These are phyloP conservation scores for Zasmidium citrigriseum DNA, from an alignment of 2,329 filamentous ascomycete genomes.

Conservation along the genomic window DNA sequence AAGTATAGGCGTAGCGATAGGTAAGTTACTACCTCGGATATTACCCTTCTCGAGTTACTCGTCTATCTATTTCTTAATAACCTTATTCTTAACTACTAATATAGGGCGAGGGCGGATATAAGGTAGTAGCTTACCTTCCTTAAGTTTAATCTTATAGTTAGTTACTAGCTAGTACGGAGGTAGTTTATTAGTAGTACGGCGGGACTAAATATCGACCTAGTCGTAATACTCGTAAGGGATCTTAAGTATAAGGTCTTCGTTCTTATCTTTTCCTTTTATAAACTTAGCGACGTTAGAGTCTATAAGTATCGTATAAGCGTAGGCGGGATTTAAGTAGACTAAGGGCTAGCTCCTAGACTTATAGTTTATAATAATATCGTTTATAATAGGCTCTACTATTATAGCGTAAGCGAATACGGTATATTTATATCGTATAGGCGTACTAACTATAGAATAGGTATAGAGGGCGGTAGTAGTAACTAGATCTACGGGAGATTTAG, in stretches of 20 bases:
- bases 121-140: not conserved
- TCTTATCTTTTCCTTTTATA: not conserved
- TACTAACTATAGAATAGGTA: not conserved
- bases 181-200: no score
- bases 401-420: not conserved
- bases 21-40: not conserved
- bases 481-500: no score
- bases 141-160: conserved; percentile 10
- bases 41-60: conserved; percentile 8
- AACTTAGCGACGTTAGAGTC: not conserved
- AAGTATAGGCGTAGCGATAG: conserved; percentile 1
- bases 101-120: conserved; percentile 8
- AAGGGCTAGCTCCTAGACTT: no score
- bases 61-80: conserved; percentile 15
- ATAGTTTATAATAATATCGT: not conserved
- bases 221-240: not conserved
- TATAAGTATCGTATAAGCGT: not conserved
- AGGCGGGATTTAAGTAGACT: no score
- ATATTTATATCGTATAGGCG: not conserved
- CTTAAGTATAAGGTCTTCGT: not conserved
- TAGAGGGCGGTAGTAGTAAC: not conserved
- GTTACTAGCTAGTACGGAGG: not conserved
- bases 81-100: conserved; percentile 2
- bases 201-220: not conserved
- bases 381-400: not conserved